Conservation (phyloP, 495 filamentous ascomycete species). For the Symbiotaphrina buchneri region DNA sequence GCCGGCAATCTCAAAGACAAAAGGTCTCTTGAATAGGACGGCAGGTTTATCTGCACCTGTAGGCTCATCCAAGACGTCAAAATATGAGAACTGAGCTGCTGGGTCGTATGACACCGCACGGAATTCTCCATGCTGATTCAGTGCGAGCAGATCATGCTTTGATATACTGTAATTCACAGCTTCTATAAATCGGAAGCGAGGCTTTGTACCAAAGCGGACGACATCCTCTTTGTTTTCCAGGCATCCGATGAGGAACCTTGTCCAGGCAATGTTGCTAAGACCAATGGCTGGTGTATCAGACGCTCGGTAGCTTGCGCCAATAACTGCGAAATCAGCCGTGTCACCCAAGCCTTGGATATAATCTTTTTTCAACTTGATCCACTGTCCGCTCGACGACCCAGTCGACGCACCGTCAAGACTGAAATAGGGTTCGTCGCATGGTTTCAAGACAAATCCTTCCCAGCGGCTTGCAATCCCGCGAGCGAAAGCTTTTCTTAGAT, state of each 20-base stretch:
- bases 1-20: conserved; percentile 41
- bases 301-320: conserved; percentile 51
- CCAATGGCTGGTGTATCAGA: conserved; percentile 63
- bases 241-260: conserved; percentile 60
- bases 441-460: conserved; percentile 67
- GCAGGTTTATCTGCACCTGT: background rate
- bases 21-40: conserved; percentile 32
- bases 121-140: conserved; percentile 29
- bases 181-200: conserved; percentile 42
- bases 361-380: conserved; percentile 80
- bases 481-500: conserved; percentile 37
- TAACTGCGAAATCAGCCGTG: conserved; percentile 55
- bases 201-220: conserved; percentile 22
- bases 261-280: conserved; percentile 48
- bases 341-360: conserved; percentile 67
- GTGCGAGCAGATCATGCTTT: conserved; percentile 19
- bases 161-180: conserved; percentile 27
- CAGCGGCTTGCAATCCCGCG: conserved; percentile 36
- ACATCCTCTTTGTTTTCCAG: conserved; percentile 50
- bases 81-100: conserved; percentile 5
- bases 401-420: conserved; percentile 16
- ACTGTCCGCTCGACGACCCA: conserved; percentile 20
- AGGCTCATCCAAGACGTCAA: conserved; percentile 16
- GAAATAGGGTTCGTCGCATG: conserved; percentile 57
- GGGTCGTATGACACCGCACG: conserved; percentile 4